Conservation (phyloP, 192 early-diverging fungal genomes). For the Podila verticillata region DNA sequence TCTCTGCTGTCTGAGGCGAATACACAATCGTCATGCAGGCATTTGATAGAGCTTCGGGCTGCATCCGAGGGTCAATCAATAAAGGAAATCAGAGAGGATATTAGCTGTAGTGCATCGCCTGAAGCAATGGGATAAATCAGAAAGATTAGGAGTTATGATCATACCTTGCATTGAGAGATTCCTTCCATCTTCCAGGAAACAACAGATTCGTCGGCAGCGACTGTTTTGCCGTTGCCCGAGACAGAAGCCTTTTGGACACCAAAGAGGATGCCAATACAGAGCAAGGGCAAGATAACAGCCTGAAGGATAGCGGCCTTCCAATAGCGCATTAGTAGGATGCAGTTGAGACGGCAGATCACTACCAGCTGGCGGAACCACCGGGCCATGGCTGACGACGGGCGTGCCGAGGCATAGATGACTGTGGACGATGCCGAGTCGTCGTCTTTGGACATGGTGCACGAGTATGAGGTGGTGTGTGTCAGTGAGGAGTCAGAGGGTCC, state of each 20-base stretch:
- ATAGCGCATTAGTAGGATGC: slow-evolving; percentile 22
- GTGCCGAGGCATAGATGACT: slow-evolving; percentile 29
- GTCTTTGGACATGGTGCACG: too few relatives aligned
- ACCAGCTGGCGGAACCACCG: slow-evolving; percentile 32
- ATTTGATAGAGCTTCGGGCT: slow-evolving; percentile 38
- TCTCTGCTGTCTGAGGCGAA: slow-evolving; percentile 27
- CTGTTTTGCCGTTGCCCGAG: slow-evolving; percentile 11
- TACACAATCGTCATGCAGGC: slow-evolving; percentile 43
- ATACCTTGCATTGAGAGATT: slow-evolving; percentile 43
- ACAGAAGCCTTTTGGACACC: slow-evolving; percentile 17
- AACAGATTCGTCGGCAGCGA: slow-evolving; percentile 8
- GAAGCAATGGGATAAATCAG: not conserved
- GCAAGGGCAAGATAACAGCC: slow-evolving; percentile 18
- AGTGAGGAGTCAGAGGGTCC: too few relatives aligned
- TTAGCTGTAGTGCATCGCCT: not conserved
- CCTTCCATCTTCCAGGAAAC: slow-evolving; percentile 37
- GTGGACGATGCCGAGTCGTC: not conserved
- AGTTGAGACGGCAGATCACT: slow-evolving; percentile 34
- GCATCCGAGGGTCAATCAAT: not conserved
- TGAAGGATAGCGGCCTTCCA: slow-evolving; percentile 40
- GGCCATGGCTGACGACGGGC: slow-evolving; percentile 11
- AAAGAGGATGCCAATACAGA: slow-evolving; percentile 26
- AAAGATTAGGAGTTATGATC: not conserved
- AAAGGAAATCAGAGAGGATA: not conserved
- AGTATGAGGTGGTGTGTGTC: too few relatives aligned